Conservation (phyloP, 140 eudicot species). For the Stevia rebaudiana region DNA sequence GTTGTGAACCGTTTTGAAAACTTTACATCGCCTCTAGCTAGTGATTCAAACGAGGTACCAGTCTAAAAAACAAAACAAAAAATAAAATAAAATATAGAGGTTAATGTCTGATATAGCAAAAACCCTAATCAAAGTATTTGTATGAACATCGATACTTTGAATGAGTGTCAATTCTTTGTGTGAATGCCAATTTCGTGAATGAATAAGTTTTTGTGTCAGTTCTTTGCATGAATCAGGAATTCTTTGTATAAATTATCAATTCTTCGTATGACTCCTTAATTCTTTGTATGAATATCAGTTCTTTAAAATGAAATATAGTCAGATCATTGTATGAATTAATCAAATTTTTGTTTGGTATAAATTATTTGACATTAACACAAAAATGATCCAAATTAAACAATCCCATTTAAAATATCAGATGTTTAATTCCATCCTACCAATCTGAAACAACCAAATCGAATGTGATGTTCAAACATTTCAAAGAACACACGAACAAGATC, state of each 20-base stretch:
- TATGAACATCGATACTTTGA: neutral
- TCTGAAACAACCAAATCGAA: neutral
- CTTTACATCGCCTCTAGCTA: constrained; percentile 59
- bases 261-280: neutral
- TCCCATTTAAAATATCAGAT: neutral
- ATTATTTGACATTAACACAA: neutral
- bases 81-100: neutral
- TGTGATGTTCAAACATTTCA: neutral
- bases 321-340: neutral
- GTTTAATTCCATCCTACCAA: neutral
- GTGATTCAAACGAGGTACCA: constrained; percentile 68
- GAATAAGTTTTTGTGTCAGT: neutral
- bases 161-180: neutral
- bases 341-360: neutral
- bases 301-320: neutral
- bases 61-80: constrained; percentile 32
- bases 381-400: neutral
- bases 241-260: no score
- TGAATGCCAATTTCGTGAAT: no score
- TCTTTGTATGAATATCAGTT: neutral
- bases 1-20: constrained; percentile 54
- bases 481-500: neutral
- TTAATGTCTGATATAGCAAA: neutral
- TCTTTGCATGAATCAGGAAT: neutral
- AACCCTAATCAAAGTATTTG: neutral